Evolutionary conservation across 257 asterid genomes (phyloP).

Genomic region (Galeopsis tetrahit): DNA sequence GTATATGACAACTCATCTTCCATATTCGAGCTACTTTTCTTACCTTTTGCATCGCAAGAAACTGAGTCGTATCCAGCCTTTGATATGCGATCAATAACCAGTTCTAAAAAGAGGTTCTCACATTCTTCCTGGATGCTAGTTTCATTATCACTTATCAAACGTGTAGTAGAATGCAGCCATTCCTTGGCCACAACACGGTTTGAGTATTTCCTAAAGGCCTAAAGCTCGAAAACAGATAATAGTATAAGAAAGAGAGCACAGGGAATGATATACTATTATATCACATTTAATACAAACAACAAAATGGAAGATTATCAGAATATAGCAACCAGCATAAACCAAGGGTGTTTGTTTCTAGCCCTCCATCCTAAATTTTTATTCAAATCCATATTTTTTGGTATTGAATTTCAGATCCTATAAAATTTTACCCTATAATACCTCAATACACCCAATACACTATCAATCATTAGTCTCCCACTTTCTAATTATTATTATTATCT

Average conservation of each 20-base stretch:
- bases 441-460: no score
- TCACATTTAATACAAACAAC: slow-evolving; percentile 9
- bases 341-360: not conserved
- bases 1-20: slow-evolving; percentile 46
- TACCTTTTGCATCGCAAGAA: slow-evolving; percentile 38
- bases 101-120: slow-evolving; percentile 79
- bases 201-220: slow-evolving; percentile 80
- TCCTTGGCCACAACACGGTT: slow-evolving; percentile 61
- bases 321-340: slow-evolving; percentile 12
- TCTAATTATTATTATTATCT: no score
- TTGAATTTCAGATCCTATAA: no score
- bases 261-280: not conserved
- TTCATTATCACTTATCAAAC: slow-evolving; percentile 79
- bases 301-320: slow-evolving; percentile 2
- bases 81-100: slow-evolving; percentile 71
- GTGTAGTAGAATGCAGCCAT: slow-evolving; percentile 92
- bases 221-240: slow-evolving; percentile 29
- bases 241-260: slow-evolving; percentile 24
- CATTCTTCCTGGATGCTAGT: slow-evolving; percentile 98
- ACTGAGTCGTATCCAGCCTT: slow-evolving; percentile 48
- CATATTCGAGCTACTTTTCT: slow-evolving; percentile 32
- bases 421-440: no score
- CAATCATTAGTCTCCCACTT: no score
- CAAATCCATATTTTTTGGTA: no score
- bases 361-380: no score